A percentile compares a stretch with the other conserved stretches of the same genome.
Evolutionary conservation across 495 filamentous ascomycete species (phyloP).

Genomic region (Aspergillus olivimuriae): DNA sequence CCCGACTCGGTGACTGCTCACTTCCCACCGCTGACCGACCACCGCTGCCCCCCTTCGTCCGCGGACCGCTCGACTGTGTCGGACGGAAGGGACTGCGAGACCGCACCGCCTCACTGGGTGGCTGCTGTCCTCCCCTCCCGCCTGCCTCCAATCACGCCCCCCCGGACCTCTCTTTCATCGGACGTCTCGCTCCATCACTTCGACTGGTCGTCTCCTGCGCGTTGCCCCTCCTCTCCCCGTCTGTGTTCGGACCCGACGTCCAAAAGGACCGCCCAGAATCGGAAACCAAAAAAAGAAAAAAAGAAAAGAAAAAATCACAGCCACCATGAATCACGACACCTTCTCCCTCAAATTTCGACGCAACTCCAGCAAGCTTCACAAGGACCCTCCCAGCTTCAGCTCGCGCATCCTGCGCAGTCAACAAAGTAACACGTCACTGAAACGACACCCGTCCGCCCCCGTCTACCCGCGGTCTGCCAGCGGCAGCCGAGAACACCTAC

Average conservation of each 20-base stretch:
- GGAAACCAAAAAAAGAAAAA: neutral
- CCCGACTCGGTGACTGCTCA: too few species aligned
- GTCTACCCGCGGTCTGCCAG: constrained; percentile 41
- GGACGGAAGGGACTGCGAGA: constrained; percentile 17
- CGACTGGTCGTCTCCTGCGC: constrained; percentile 13
- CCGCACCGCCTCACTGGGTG: constrained; percentile 24
- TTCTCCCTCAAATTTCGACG: constrained; percentile 44
- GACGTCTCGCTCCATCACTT: too few species aligned
- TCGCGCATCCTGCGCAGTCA: constrained; percentile 41
- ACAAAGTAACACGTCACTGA: constrained; percentile 45
- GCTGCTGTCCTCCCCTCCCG: constrained; percentile 15
- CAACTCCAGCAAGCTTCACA: constrained; percentile 43
- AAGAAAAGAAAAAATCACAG: constrained; percentile 4
- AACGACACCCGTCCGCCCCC: constrained; percentile 66
- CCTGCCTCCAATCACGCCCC: constrained; percentile 25
- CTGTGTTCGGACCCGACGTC: neutral
- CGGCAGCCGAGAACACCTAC: constrained; percentile 41
- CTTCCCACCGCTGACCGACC: too few species aligned
- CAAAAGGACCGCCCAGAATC: too few species aligned
- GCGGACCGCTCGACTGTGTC: too few species aligned
- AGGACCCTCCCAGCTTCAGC: constrained; percentile 40
- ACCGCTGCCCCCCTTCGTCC: too few species aligned
- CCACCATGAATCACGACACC: constrained; percentile 40
- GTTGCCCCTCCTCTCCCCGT: constrained; percentile 6
- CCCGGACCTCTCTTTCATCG: too few species aligned